Evolutionary conservation across 129 eudicot genomes (phyloP).

Genomic region (Tanacetum coccineum): DNA sequence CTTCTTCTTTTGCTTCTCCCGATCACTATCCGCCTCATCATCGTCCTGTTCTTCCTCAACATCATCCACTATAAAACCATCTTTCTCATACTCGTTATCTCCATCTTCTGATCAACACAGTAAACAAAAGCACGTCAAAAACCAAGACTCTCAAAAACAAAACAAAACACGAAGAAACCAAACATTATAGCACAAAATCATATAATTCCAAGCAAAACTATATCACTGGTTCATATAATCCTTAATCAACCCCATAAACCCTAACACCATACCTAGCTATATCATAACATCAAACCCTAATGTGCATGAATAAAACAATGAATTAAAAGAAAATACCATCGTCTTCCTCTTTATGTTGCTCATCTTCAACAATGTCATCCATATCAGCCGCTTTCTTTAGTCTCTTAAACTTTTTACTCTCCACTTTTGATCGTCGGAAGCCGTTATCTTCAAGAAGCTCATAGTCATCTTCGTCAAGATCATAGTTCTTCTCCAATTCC

Average conservation of each 20-base stretch:
- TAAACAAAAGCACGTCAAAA: conserved; percentile 8
- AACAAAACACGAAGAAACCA: background rate
- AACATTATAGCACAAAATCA: too few relatives aligned
- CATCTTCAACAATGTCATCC: conserved; percentile 86
- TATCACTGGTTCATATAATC: conserved; percentile 1
- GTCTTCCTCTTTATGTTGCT: conserved; percentile 64
- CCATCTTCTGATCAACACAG: conserved; percentile 63
- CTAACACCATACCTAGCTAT: background rate
- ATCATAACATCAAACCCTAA: conserved; percentile 1
- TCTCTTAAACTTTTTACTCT: conserved; percentile 80
- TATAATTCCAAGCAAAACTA: background rate
- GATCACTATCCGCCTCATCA: conserved; percentile 48
- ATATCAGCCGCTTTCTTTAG: conserved; percentile 80
- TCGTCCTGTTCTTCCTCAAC: conserved; percentile 71
- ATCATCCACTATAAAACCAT: conserved; percentile 90
- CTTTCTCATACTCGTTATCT: conserved; percentile 85
- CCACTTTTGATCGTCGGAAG: conserved; percentile 67
- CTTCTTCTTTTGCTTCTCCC: conserved; percentile 73
- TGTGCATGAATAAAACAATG: background rate
- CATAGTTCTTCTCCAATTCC: conserved; percentile 69
- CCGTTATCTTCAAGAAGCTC: conserved; percentile 91
- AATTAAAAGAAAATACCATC: conserved; percentile 35
- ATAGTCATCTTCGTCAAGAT: conserved; percentile 92
- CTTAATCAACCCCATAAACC: too few relatives aligned
- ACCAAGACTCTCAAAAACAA: background rate